Evolutionary conservation across 116 monocot genomes (phyloP).

Genomic region (Zostera marina): DNA sequence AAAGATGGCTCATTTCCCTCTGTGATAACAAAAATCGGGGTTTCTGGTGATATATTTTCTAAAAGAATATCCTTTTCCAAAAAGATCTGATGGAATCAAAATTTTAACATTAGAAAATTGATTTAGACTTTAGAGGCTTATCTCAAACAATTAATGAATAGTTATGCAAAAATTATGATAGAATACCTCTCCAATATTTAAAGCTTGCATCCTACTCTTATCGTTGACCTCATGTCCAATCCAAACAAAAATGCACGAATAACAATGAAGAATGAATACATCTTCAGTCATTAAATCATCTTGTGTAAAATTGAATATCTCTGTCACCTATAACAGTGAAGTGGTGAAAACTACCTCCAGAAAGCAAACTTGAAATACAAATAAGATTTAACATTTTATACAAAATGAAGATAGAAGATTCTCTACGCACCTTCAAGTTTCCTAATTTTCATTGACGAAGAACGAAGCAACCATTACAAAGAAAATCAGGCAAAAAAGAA

Average conservation of each 20-base stretch:
- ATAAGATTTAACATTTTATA: background rate
- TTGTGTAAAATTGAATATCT: slow-evolving; percentile 79
- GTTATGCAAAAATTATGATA: background rate
- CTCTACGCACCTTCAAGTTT: slow-evolving; percentile 44
- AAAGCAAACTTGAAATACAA: background rate
- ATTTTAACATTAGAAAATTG: slow-evolving; percentile 4
- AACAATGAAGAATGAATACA: slow-evolving; percentile 67
- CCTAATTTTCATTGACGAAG: slow-evolving; percentile 19
- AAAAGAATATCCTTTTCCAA: slow-evolving; percentile 58
- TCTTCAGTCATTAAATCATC: slow-evolving; percentile 98
- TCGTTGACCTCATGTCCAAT: slow-evolving; percentile 59
- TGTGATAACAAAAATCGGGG: slow-evolving; percentile 47
- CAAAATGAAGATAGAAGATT: slow-evolving; percentile 1
- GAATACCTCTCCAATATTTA: slow-evolving; percentile 50
- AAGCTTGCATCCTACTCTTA: slow-evolving; percentile 46
- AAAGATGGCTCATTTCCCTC: slow-evolving; percentile 88
- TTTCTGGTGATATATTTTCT: slow-evolving; percentile 57
- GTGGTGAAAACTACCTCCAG: slow-evolving; percentile 1
- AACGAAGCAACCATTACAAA: background rate
- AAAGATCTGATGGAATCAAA: slow-evolving; percentile 49
- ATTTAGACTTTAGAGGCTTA: too few relatives aligned
- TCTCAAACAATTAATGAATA: background rate
- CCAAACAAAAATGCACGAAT: slow-evolving; percentile 73
- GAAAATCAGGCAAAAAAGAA: background rate
- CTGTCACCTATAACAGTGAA: slow-evolving; percentile 35